A percentile compares a stretch with the other conserved stretches of the same genome.
Evolutionary conservation across 306 rosid species (phyloP).

Genomic region (Vigna mungo): DNA sequence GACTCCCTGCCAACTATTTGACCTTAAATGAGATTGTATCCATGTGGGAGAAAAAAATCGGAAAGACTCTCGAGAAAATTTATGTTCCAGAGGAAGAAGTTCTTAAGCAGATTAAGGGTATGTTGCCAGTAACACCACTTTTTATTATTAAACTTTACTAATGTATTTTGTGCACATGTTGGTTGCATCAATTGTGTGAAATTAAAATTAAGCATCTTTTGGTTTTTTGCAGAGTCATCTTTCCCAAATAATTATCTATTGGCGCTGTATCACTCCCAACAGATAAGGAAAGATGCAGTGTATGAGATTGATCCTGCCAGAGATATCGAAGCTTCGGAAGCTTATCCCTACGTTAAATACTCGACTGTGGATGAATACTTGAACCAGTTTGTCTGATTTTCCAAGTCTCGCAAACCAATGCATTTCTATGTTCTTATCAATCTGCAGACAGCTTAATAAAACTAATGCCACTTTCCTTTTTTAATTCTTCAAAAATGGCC

Average conservation of each 20-base stretch:
- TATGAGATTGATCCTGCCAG: conserved; percentile 54
- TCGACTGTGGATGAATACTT: conserved; percentile 45
- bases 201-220: neutral
- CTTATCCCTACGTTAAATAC: conserved; percentile 56
- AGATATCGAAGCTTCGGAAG: conserved; percentile 52
- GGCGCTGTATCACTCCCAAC: conserved; percentile 50
- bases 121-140: conserved; percentile 24
- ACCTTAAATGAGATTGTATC: conserved; percentile 45
- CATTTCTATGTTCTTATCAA: neutral
- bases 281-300: conserved; percentile 53
- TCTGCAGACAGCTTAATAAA: neutral
- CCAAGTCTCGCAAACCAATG: neutral
- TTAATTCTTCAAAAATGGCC: neutral
- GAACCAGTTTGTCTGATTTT: conserved; percentile 47
- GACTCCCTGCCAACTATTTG: conserved; percentile 53
- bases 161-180: neutral
- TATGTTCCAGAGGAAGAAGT: conserved; percentile 51
- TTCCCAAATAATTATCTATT: conserved; percentile 44
- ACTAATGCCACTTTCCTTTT: neutral
- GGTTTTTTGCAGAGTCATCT: conserved; percentile 42
- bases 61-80: conserved; percentile 47
- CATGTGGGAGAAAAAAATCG: conserved; percentile 62
- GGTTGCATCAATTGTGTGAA: neutral
- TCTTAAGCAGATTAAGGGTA: conserved; percentile 53
- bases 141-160: neutral